A percentile compares a stretch with the other conserved stretches of the same genome.
Conservation (phyloP, 768 basidiomycete genomes). For the Coprinopsis cinerea region DNA sequence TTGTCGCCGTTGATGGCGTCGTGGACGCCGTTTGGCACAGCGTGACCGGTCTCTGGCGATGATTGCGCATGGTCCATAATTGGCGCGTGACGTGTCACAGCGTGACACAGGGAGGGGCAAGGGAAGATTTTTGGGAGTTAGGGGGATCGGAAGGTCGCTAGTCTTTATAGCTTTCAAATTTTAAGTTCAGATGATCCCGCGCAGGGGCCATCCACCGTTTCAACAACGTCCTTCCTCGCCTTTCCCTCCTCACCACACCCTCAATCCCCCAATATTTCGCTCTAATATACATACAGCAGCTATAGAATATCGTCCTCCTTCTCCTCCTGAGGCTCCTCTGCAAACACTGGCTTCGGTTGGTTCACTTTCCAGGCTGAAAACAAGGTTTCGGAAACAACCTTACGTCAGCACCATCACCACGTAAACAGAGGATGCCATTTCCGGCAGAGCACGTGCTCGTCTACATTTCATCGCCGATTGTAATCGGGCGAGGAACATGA, state of each 20-base stretch:
- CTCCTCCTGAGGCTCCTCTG: conserved; percentile 53
- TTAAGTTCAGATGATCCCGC: conserved; percentile 80
- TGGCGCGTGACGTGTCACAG: conserved; percentile 71
- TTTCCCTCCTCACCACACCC: conserved; percentile 15
- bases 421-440: conserved; percentile 34
- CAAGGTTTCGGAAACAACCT: conserved; percentile 49
- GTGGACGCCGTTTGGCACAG: conserved; percentile 35
- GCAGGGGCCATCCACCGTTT: conserved; percentile 55
- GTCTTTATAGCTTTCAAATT: conserved; percentile 78
- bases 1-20: conserved; percentile 25
- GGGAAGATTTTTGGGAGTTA: conserved; percentile 74
- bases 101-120: conserved; percentile 46
- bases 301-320: conserved; percentile 41
- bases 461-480: too few species aligned
- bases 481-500: background rate
- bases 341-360: conserved; percentile 85
- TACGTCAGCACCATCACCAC: conserved; percentile 54
- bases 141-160: conserved; percentile 61
- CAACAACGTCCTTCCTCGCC: conserved; percentile 27
- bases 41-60: conserved; percentile 30
- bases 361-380: conserved; percentile 76
- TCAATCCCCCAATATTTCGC: conserved; percentile 15
- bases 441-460: conserved; percentile 30
- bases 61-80: conserved; percentile 56
- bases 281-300: conserved; percentile 12